phyloP scores from a whole-genome alignment of 2,329 filamentous ascomycete species.

The Canariomyces notabilis region DNA sequence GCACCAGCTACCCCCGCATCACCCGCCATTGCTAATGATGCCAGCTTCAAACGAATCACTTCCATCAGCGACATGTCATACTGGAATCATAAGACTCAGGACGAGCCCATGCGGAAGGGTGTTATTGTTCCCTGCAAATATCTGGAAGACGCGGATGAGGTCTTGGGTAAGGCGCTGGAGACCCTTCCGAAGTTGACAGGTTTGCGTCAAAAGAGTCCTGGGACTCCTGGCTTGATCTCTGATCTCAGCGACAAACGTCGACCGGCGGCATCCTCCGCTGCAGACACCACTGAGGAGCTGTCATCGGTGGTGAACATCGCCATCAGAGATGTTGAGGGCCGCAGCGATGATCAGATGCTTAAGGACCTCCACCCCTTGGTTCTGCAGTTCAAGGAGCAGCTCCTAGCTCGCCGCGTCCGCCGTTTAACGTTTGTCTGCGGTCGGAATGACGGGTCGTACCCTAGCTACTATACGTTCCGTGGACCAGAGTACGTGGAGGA shows the following conservation, averaged over 20 bases:
- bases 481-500: constrained; percentile 87
- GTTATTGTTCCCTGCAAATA: constrained; percentile 92
- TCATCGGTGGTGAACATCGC: constrained; percentile 91
- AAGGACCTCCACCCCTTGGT: constrained; percentile 70
- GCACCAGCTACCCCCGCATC: constrained; percentile 75
- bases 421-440: constrained; percentile 95
- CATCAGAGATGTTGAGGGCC: constrained; percentile 78
- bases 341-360: constrained; percentile 76
- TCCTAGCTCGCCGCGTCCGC: constrained; percentile 74
- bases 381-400: constrained; percentile 75
- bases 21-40: constrained; percentile 67
- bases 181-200: constrained; percentile 58
- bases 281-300: constrained; percentile 69
- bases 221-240: constrained; percentile 57
- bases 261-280: constrained; percentile 46
- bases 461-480: constrained; percentile 97
- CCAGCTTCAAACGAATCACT: constrained; percentile 72
- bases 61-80: constrained; percentile 98
- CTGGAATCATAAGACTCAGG: constrained; percentile 64
- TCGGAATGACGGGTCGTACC: constrained; percentile 88
- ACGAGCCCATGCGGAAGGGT: constrained; percentile 82
- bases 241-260: constrained; percentile 71
- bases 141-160: constrained; percentile 88
- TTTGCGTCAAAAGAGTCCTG: constrained; percentile 52
- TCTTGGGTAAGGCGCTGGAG: constrained; percentile 77